Evolutionary conservation across 2,329 filamentous ascomycete genomes (phyloP).

Genomic region (Diplocarpon rosae): DNA sequence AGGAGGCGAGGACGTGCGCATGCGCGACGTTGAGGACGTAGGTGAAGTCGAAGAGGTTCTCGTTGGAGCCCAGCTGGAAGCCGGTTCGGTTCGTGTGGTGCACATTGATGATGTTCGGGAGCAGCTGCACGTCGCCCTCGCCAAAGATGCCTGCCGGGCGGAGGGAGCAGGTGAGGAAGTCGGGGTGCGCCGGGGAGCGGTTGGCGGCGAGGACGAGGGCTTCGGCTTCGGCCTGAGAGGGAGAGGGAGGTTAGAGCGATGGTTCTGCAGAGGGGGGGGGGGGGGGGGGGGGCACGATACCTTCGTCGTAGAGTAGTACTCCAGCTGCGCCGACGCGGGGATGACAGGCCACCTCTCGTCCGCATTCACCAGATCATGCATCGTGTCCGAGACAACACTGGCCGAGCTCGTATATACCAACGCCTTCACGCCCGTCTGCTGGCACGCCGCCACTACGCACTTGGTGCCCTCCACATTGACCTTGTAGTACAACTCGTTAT

Average conservation of each 20-base stretch:
- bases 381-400: constrained; percentile 76
- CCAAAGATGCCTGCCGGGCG: constrained; percentile 87
- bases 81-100: constrained; percentile 57
- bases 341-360: constrained; percentile 75
- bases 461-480: constrained; percentile 85
- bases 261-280: too few relatives aligned
- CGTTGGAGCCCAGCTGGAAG: constrained; percentile 69
- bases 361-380: constrained; percentile 61
- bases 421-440: constrained; percentile 59
- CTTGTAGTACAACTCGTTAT: constrained; percentile 56
- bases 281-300: constrained; percentile 8
- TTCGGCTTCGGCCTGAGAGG: constrained; percentile 59
- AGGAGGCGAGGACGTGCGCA: constrained; percentile 67
- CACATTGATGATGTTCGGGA: constrained; percentile 63
- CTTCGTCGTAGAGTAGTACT: constrained; percentile 88
- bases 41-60: constrained; percentile 61
- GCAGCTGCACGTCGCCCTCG: constrained; percentile 70
- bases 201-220: constrained; percentile 68
- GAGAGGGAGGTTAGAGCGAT: not conserved
- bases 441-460: constrained; percentile 64
- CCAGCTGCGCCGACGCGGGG: constrained; percentile 55
- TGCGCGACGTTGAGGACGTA: constrained; percentile 62
- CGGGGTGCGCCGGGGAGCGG: constrained; percentile 35
- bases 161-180: constrained; percentile 67
- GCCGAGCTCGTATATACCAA: constrained; percentile 88